These are phyloP conservation scores for Rhodotorula taiwanensis DNA, from an alignment of 768 basidiomycete species.

Conservation along the genomic window DNA sequence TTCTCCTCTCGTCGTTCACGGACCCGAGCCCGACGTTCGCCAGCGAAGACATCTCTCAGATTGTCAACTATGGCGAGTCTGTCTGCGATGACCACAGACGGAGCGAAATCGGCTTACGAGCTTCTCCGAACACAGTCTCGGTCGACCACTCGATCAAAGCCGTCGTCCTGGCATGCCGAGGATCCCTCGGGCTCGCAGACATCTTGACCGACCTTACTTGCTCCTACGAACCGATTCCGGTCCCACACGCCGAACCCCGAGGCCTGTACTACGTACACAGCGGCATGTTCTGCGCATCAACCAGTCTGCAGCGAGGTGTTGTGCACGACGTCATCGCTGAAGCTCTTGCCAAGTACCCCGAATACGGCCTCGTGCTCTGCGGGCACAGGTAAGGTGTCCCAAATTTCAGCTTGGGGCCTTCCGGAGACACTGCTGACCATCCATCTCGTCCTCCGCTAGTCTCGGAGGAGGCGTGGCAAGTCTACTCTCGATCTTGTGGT, in stretches of 20 bases:
- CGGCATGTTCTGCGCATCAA: conserved; percentile 35
- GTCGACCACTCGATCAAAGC: conserved; percentile 44
- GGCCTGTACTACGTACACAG: conserved; percentile 44
- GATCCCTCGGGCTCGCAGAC: conserved; percentile 46
- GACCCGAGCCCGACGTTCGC: conserved; percentile 40
- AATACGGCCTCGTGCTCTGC: conserved; percentile 45
- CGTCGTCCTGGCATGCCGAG: conserved; percentile 43
- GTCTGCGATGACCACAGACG: not conserved
- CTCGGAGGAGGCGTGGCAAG: conserved; percentile 47
- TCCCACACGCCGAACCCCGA: conserved; percentile 41
- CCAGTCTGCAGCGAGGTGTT: conserved; percentile 40
- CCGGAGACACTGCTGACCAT: not conserved
- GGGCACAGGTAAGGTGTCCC: conserved; percentile 44
- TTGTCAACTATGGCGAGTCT: conserved; percentile 26
- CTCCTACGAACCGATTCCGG: conserved; percentile 42
- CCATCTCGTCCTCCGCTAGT: too few relatives aligned
- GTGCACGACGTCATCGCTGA: conserved; percentile 44
- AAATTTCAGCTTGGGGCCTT: not conserved
- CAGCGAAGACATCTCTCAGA: conserved; percentile 28
- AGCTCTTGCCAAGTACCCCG: conserved; percentile 42
- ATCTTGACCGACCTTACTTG: conserved; percentile 47
- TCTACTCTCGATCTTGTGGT: conserved; percentile 43
- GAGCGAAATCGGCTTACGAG: not conserved
- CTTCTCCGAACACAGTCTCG: conserved; percentile 40
- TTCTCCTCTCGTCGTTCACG: conserved; percentile 45